phyloP scores from a whole-genome alignment of 805 yeast species.

The Candida mattraensis region DNA sequence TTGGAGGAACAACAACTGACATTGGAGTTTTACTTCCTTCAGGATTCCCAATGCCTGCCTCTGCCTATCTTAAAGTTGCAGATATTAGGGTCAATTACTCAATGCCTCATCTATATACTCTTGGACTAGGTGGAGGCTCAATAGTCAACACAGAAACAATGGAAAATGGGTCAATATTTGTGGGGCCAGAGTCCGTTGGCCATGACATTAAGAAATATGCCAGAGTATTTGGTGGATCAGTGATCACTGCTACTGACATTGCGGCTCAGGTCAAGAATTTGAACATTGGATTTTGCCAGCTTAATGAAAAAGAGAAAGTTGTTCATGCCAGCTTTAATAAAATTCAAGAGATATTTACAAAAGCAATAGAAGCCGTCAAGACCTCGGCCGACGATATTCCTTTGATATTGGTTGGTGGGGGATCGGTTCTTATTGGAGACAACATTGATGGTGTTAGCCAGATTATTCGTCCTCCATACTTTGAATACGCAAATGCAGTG shows the following conservation, averaged over 20 bases:
- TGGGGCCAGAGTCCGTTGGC: slow-evolving; percentile 52
- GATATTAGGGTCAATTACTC: slow-evolving; percentile 49
- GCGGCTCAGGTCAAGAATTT: slow-evolving; percentile 31
- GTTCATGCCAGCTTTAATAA: slow-evolving; percentile 1
- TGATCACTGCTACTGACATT: slow-evolving; percentile 42
- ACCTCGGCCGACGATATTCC: slow-evolving; percentile 29
- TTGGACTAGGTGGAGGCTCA: slow-evolving; percentile 53
- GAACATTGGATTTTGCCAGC: slow-evolving; percentile 27
- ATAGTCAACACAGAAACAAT: slow-evolving; percentile 33
- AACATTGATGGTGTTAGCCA: slow-evolving; percentile 38
- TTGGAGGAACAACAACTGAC: slow-evolving; percentile 52
- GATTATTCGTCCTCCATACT: slow-evolving; percentile 40
- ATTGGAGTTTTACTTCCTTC: slow-evolving; percentile 43
- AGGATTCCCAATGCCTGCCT: slow-evolving; percentile 47
- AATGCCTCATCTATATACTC: slow-evolving; percentile 48
- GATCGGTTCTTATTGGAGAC: slow-evolving; percentile 42
- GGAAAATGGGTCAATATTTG: slow-evolving; percentile 23
- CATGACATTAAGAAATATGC: slow-evolving; percentile 35
- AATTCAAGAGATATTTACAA: slow-evolving; percentile 5
- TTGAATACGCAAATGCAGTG: slow-evolving; percentile 47
- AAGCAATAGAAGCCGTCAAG: slow-evolving; percentile 9
- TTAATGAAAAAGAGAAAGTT: not conserved
- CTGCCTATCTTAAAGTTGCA: slow-evolving; percentile 41
- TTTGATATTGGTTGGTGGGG: slow-evolving; percentile 49
- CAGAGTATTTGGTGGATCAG: slow-evolving; percentile 42